Evolutionary conservation across 2,329 filamentous ascomycete genomes (phyloP).

Genomic region (Trichoderma polysporum): DNA sequence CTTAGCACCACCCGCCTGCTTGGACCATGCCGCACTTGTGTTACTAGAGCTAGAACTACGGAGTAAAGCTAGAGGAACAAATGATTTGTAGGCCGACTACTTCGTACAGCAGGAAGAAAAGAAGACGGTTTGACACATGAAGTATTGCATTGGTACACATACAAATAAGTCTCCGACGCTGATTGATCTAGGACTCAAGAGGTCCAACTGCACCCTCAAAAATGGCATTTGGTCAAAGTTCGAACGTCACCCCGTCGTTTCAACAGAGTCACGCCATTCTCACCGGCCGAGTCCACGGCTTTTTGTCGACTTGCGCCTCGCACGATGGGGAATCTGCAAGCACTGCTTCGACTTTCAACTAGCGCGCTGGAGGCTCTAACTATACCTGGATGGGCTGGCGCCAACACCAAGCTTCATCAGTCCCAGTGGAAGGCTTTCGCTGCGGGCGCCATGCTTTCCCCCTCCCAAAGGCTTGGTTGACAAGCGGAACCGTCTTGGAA

Average conservation of each 20-base stretch:
- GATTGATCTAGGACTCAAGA: background rate
- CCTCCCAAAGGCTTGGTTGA: background rate
- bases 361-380: background rate
- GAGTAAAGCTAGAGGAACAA: no score
- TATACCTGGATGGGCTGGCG: background rate
- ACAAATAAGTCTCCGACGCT: no score
- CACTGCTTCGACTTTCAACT: background rate
- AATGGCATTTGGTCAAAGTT: background rate
- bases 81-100: no score
- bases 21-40: background rate
- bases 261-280: conserved; percentile 5
- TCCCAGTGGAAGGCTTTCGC: background rate
- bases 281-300: background rate
- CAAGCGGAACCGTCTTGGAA: background rate
- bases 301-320: background rate
- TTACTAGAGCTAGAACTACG: background rate
- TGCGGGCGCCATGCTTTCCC: background rate
- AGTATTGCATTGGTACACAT: no score
- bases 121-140: background rate
- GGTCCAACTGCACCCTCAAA: background rate
- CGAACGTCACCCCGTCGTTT: background rate
- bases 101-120: background rate
- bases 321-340: background rate
- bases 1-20: background rate
- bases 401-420: background rate